Evolutionary conservation across 1,139 yeast species (phyloP).

Genomic region (Pichia terricola): DNA sequence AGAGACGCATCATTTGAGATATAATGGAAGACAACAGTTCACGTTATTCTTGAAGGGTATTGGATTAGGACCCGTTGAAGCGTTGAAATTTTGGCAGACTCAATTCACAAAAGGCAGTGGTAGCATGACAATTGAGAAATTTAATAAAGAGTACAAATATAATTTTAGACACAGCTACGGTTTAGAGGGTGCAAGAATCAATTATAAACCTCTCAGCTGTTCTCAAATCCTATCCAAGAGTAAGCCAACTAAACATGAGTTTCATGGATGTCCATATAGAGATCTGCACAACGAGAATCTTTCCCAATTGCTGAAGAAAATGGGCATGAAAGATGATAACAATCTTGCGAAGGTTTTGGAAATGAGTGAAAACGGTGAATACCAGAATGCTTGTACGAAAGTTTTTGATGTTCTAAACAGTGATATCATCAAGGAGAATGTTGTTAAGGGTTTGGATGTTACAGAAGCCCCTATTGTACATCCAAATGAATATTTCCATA

Average conservation of each 20-base stretch:
- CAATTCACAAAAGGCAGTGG: conserved; percentile 50
- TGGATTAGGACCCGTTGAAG: conserved; percentile 82
- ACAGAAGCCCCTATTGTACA: conserved; percentile 52
- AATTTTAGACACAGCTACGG: conserved; percentile 87
- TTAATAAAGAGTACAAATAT: conserved; percentile 80
- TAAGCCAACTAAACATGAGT: conserved; percentile 56
- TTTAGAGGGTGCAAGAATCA: conserved; percentile 78
- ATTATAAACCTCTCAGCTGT: conserved; percentile 83
- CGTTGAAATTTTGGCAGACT: conserved; percentile 72
- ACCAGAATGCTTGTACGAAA: conserved; percentile 80
- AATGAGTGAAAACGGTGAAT: conserved; percentile 56
- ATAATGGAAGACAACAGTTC: conserved; percentile 77
- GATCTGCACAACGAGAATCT: conserved; percentile 60
- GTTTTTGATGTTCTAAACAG: conserved; percentile 76
- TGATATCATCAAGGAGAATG: conserved; percentile 30
- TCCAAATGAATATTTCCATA: conserved; percentile 56
- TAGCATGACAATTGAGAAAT: conserved; percentile 56
- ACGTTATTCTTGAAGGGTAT: conserved; percentile 80
- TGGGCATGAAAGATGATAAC: conserved; percentile 69
- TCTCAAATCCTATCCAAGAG: conserved; percentile 65
- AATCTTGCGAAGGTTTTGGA: conserved; percentile 51
- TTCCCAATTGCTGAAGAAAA: conserved; percentile 39
- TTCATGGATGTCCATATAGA: conserved; percentile 90
- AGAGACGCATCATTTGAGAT: conserved; percentile 63
- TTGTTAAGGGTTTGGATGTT: conserved; percentile 33